Percentiles rank a stretch among this genome's conserved stretches.
These are phyloP conservation scores for Cicer cuneatum DNA, from an alignment of 306 rosid species.

Conservation along the genomic window DNA sequence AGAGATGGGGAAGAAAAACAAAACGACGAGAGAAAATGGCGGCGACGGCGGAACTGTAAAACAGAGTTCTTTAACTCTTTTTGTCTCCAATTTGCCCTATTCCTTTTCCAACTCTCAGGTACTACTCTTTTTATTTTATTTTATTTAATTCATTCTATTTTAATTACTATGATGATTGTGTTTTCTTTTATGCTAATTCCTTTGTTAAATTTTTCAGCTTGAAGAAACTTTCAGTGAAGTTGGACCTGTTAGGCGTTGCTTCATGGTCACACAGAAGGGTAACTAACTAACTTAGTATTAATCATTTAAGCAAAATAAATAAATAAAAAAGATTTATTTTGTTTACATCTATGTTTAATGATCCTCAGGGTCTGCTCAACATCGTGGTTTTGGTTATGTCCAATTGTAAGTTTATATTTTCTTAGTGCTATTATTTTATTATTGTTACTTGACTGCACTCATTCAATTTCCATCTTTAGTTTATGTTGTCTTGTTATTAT, in stretches of 20 bases:
- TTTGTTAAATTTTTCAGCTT: slow-evolving; percentile 53
- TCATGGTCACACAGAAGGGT: slow-evolving; percentile 87
- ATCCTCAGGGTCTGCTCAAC: slow-evolving; percentile 74
- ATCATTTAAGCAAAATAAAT: neutral
- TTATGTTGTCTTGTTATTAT: slow-evolving; percentile 13
- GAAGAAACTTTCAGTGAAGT: slow-evolving; percentile 86
- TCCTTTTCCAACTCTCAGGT: slow-evolving; percentile 83
- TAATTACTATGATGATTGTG: neutral
- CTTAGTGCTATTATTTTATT: neutral
- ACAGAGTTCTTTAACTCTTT: slow-evolving; percentile 59
- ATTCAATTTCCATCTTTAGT: slow-evolving; percentile 31
- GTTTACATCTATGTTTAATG: slow-evolving; percentile 32
- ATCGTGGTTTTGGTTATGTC: slow-evolving; percentile 83
- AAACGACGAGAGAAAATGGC: slow-evolving; percentile 51
- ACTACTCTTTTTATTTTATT: neutral
- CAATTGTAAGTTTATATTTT: slow-evolving; percentile 70
- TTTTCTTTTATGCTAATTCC: slow-evolving; percentile 10
- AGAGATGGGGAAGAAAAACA: slow-evolving; percentile 78
- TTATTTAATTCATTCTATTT: neutral
- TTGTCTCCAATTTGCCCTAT: slow-evolving; percentile 80
- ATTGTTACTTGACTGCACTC: slow-evolving; percentile 1
- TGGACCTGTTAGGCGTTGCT: slow-evolving; percentile 89
- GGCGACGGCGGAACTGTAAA: slow-evolving; percentile 52
- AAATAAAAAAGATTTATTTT: neutral
- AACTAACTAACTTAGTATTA: neutral